Evolutionary conservation across 1,284 basidiomycete genomes (phyloP), one percentile per base, ranked within the genome.

Genomic region (Leccinum fallax): DNA sequence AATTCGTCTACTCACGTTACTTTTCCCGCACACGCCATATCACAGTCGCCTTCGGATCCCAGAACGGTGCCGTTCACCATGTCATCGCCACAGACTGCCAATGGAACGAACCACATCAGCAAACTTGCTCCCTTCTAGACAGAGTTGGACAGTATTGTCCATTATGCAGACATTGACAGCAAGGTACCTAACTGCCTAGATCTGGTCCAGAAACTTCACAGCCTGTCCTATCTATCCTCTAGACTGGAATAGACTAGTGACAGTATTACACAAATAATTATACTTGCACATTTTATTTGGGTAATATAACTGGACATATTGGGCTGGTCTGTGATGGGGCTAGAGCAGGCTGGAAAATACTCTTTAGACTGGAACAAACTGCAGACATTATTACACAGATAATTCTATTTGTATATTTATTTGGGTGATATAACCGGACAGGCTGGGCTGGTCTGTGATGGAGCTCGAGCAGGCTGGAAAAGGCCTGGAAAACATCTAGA

Each of bases 1-100:
- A 61, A 11, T 75, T 83, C 49, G 83, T 83, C 5, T 89, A 89
- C 84, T 68, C 65, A 89, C 88, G 81, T 80, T 19, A 83, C 53
- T 64, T 85, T 86, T 16, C 87, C 90, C 30, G 80, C 81, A 64
- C 90, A 92, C 3, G 77, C 81, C 85, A 87, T 88, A 70, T 83
- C 84, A 67, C 90, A 93, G 55, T 81, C 81, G 19, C 78, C 72
- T 1, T 81, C 81, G 0, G 74, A 64, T 1, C 80, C 81, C 19
- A 70, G 49, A 2, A 79, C 80, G 15, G 85, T 87, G 15, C 87
- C 89, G 53, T 84, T 80, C 21, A 87, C 78, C 43, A 91, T 69
- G 26, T 77, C 74, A 63, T 86, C 78, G 9, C 86, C 87, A 66
- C 90, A 92, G 76, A 85, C 88, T 89, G 65, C 63, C 64, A 71